Percentiles rank a stretch among this genome's conserved stretches.
phyloP scores from a whole-genome alignment of 78 protist genomes.

The Guillardia theta region DNA sequence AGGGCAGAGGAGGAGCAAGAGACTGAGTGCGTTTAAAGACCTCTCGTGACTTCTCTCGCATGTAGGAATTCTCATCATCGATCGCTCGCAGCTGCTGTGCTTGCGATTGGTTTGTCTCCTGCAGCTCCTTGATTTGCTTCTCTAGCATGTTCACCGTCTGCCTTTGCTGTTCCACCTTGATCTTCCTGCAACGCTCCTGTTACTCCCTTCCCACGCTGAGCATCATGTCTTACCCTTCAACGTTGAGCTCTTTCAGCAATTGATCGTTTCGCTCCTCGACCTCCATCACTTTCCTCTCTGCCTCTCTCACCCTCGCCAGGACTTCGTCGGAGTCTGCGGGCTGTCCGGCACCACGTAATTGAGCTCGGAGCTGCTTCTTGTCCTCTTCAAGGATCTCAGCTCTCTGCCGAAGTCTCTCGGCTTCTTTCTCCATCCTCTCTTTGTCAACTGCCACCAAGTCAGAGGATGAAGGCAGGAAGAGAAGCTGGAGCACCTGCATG shows the following conservation, averaged over 20 bases:
- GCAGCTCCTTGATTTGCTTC: neutral
- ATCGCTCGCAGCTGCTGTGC: neutral
- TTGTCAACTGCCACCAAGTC: neutral
- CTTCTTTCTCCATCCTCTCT: neutral
- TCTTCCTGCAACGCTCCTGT: too few species aligned
- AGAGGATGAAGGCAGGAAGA: neutral
- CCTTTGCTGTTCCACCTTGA: too few species aligned
- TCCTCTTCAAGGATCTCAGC: neutral
- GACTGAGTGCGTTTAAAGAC: too few species aligned
- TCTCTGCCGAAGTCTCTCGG: neutral
- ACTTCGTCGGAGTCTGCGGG: neutral
- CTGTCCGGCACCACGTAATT: neutral
- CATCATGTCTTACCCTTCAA: neutral
- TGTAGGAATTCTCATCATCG: too few species aligned
- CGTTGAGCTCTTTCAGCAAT: neutral
- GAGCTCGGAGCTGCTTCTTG: conserved; percentile 9
- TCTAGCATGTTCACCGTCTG: neutral
- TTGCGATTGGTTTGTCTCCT: neutral
- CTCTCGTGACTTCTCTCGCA: too few species aligned
- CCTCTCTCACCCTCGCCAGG: neutral
- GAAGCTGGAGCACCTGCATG: neutral
- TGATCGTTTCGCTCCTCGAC: neutral
- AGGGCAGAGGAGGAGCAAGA: too few species aligned
- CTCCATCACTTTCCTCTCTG: neutral
- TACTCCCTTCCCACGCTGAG: too few species aligned